Evolutionary conservation across 768 basidiomycete genomes (phyloP), one percentile per base, ranked within the genome.

Genomic region (Mycena pura): DNA sequence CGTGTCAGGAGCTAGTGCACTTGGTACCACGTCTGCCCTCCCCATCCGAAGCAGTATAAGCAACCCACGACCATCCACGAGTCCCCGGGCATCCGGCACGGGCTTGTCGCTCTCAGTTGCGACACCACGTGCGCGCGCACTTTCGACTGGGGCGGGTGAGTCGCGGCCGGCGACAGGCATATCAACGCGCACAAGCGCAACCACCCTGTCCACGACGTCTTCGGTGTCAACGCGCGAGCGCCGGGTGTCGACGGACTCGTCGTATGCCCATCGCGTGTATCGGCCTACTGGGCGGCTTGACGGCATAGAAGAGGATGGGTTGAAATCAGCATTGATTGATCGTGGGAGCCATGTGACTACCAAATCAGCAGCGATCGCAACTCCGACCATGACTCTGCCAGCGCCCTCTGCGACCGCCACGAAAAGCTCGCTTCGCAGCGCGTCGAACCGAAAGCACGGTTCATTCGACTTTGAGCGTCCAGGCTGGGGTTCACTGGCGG

Each of bases 391-490:
- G 31, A 27, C 63, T 45, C 7, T 27, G 22, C 6, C 55, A 10
- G 56, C 51, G 57, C 28, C 52, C 5, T 24, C 63, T 3, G 41
- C 54, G 17, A 45, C 43, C 1, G 28, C 7, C 15, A 27, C 56
- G 24, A 62, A 59, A 22, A 41, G 25, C 47, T 53, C 60, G 5
- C 32, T 65, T 31, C 46, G 60, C 28, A 45, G 45, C 14, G 36
- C 28, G 6, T 38, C 60, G 3, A 34, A 50, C 9, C 60, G 64
- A 17, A 88, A 89, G 68, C 88, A 89, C 63, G 89, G 89, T 6
- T 89, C 86, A 67, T 91, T 91, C 70, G 90, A 91, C 68, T 91
- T 91, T 65, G 90, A 91, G 72, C 79, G 89, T 32, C 89, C 90
- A 0, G 81, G 84, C 0, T 80, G 80, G 78, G 76, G 74, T 21